Percentiles rank a stretch among this genome's conserved stretches.
Evolutionary conservation across 2,329 filamentous ascomycete species (phyloP).

Genomic region (Diaporthe australafricana): DNA sequence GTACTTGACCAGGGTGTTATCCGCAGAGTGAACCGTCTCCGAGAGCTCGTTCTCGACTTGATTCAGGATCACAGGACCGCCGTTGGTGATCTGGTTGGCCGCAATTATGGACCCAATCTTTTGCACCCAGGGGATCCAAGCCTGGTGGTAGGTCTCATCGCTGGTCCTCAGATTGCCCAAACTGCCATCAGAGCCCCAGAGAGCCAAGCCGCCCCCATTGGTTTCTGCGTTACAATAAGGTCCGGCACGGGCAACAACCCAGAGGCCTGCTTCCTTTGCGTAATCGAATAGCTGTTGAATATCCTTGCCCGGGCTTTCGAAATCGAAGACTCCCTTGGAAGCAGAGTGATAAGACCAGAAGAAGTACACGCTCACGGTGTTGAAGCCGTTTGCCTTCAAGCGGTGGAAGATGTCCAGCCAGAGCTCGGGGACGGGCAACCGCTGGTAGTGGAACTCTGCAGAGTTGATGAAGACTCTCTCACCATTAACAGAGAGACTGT

Average conservation of each 20-base stretch:
- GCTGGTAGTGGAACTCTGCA: slow-evolving; percentile 65
- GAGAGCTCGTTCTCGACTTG: slow-evolving; percentile 67
- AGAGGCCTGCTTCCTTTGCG: slow-evolving; percentile 63
- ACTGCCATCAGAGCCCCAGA: slow-evolving; percentile 57
- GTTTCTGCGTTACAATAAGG: slow-evolving; percentile 54
- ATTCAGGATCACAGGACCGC: slow-evolving; percentile 62
- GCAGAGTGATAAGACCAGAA: slow-evolving; percentile 63
- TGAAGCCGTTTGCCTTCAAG: slow-evolving; percentile 64
- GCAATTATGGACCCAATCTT: slow-evolving; percentile 62
- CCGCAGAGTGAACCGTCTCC: slow-evolving; percentile 54
- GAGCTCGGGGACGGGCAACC: slow-evolving; percentile 64
- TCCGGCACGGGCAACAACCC: slow-evolving; percentile 62
- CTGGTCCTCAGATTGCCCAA: slow-evolving; percentile 54
- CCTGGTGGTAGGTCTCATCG: slow-evolving; percentile 54
- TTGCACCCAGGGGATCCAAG: slow-evolving; percentile 61
- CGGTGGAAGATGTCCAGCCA: slow-evolving; percentile 67
- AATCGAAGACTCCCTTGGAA: slow-evolving; percentile 59
- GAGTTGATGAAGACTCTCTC: slow-evolving; percentile 43
- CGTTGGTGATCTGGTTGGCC: slow-evolving; percentile 63
- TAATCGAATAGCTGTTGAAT: slow-evolving; percentile 62
- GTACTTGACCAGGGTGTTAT: slow-evolving; percentile 60
- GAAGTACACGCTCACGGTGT: slow-evolving; percentile 61
- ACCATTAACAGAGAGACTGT: slow-evolving; percentile 62
- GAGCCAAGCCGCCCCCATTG: slow-evolving; percentile 56
- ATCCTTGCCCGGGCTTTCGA: slow-evolving; percentile 62